Evolutionary conservation across 306 rosid species (phyloP), one percentile per base, ranked within the genome.

Genomic region (Ormosia semicastrata): DNA sequence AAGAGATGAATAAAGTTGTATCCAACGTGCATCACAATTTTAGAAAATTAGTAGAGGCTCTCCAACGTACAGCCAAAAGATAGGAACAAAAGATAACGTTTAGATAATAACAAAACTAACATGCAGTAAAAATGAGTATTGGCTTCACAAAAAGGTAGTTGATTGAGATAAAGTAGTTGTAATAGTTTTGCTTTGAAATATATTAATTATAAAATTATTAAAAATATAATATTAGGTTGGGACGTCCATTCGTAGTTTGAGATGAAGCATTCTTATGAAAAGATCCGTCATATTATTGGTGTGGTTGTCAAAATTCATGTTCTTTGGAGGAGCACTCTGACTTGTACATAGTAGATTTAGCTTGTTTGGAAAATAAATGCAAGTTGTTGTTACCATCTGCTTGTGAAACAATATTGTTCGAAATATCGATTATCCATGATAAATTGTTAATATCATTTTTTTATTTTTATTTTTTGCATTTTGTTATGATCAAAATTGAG

Each of bases 261-360:
- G 62, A 59, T 53, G 30, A 15, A 3, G 65, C 34, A 66, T 34
- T 3, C 30, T 32, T 29, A 34, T 56, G 66, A 43, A 47, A 15
- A n/a, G 64, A 71, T 56, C 43, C 14, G 34, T 32, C 69, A 64
- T 29, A 59, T 58, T 47, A 72, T 54, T 17, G 56, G 40, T 32
- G 12, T 29, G 36, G 53, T 53, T 40, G 15, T 46, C 66, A 15
- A 43, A 67, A 59, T 50, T 29, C 84, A 49, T n/a, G 64, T 49
- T 56, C 9, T 36, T 30, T 14, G 63, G 71, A 65, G 62, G 46
- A 62, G 85, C 78, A 43, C 29, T 68, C 57, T 49, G 40, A 49
- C 39, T 32, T 81, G 94, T 34, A 88, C 82, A 90, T 83, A 81
- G 13, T 75, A 76, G 69, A 81, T 71, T 88, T 83, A 81, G 73